Conservation (phyloP, 2,329 filamentous ascomycete species). For the Simplicillium aogashimaense region DNA sequence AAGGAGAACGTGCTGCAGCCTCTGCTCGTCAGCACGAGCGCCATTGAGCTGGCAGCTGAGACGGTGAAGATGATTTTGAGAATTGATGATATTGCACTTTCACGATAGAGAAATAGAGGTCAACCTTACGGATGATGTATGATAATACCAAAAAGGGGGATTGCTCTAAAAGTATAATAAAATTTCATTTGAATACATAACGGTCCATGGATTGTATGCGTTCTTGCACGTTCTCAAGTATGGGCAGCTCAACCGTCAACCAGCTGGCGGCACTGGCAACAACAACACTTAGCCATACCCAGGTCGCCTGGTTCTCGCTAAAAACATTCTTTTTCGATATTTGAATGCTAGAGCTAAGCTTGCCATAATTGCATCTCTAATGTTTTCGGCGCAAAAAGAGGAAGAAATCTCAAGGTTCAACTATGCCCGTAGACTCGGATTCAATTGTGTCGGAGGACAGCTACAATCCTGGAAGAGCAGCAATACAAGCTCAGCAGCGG, state of each 20-base stretch:
- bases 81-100: constrained; percentile 58
- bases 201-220: not conserved
- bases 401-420: not conserved
- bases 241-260: too few species aligned
- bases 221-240: too few species aligned
- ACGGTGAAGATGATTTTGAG: constrained; percentile 89
- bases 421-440: not conserved
- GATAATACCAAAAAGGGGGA: constrained; percentile 20
- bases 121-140: constrained; percentile 22
- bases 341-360: too few species aligned
- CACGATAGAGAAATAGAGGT: constrained; percentile 33
- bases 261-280: too few species aligned
- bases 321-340: too few species aligned
- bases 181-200: constrained; percentile 3
- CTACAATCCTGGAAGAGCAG: constrained; percentile 12
- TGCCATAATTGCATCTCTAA: too few species aligned
- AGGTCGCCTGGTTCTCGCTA: too few species aligned
- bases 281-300: too few species aligned
- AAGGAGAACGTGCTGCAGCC: constrained; percentile 97
- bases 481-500: constrained; percentile 16
- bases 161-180: constrained; percentile 8
- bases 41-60: constrained; percentile 93
- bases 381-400: too few species aligned
- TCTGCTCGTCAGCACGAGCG: constrained; percentile 90
- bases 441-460: constrained; percentile 8